phyloP scores from a whole-genome alignment of 495 filamentous ascomycete species.

The Penicillium macrosclerotiorum region DNA sequence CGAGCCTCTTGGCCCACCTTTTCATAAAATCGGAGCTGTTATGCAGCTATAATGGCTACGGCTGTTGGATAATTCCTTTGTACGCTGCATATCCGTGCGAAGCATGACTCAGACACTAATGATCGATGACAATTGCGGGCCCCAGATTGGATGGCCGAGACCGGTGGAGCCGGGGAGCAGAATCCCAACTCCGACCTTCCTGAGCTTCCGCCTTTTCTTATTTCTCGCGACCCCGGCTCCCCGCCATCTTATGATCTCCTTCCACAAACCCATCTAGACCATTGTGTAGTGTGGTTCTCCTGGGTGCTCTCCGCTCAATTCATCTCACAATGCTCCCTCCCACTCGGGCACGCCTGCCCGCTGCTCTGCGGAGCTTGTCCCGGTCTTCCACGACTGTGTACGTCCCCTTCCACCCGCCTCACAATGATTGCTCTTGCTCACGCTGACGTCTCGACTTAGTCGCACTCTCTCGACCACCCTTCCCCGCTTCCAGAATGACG shows the following conservation, averaged over 20 bases:
- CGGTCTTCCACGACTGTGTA: constrained; percentile 22
- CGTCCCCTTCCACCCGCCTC: constrained; percentile 3
- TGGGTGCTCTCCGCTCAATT: constrained; percentile 1
- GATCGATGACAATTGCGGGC: constrained; percentile 21
- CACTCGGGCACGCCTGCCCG: constrained; percentile 41
- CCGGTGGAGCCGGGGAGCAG: constrained; percentile 24
- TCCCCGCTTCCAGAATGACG: constrained; percentile 38
- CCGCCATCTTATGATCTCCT: constrained; percentile 14
- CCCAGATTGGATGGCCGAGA: constrained; percentile 21
- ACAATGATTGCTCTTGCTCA: constrained; percentile 1
- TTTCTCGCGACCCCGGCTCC: constrained; percentile 15
- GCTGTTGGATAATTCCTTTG: too few relatives aligned
- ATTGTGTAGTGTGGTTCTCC: constrained; percentile 11
- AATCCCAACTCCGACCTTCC: constrained; percentile 29
- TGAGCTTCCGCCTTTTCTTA: constrained; percentile 20
- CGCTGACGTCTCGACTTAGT: constrained; percentile 27
- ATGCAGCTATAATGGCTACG: too few relatives aligned
- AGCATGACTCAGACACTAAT: background rate
- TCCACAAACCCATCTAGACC: constrained; percentile 5
- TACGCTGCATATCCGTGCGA: too few relatives aligned
- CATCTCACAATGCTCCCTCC: constrained; percentile 41
- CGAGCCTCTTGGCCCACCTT: too few relatives aligned
- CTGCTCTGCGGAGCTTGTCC: constrained; percentile 39
- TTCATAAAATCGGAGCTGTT: too few relatives aligned
- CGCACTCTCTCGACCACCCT: constrained; percentile 50